Conservation (phyloP, 805 yeast species). For the Helenozyma rhizophorensis region DNA sequence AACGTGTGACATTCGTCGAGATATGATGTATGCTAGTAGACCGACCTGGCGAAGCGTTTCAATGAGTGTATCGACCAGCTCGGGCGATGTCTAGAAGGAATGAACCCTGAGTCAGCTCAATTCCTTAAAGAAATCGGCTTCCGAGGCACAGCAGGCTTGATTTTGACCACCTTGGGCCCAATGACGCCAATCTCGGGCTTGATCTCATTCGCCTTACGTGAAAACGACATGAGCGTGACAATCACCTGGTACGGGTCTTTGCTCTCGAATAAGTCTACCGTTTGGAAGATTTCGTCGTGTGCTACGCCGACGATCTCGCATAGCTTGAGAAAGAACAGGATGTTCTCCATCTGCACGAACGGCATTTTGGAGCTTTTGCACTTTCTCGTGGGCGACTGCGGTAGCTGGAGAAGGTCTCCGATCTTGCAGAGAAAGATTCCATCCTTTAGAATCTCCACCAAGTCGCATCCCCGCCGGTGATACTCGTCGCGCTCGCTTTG, state of each 20-base stretch:
- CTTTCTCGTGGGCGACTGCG: constrained; percentile 33
- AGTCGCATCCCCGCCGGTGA: constrained; percentile 24
- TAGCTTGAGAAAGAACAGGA: constrained; percentile 62
- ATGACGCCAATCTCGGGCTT: constrained; percentile 26
- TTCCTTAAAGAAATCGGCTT: constrained; percentile 38
- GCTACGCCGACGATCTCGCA: constrained; percentile 67
- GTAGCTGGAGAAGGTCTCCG: constrained; percentile 24
- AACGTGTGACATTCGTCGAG: too few species aligned
- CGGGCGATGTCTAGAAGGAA: too few species aligned
- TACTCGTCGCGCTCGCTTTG: constrained; percentile 8
- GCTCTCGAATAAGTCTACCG: constrained; percentile 67
- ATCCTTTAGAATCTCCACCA: constrained; percentile 55
- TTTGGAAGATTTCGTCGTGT: constrained; percentile 77
- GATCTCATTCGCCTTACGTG: constrained; percentile 57
- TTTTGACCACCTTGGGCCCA: constrained; percentile 43
- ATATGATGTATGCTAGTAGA: too few species aligned
- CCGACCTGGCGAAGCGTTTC: too few species aligned
- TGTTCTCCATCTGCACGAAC: constrained; percentile 78
- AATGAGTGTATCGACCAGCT: too few species aligned
- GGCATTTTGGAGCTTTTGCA: constrained; percentile 68
- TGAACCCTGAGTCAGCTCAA: too few species aligned
- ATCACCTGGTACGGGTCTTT: constrained; percentile 76
- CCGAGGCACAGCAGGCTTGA: constrained; percentile 49
- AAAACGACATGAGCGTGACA: constrained; percentile 69
- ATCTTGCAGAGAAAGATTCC: constrained; percentile 45